Evolutionary conservation across 768 basidiomycete species (phyloP).

Genomic region (Lactarius pseudohatsudake): DNA sequence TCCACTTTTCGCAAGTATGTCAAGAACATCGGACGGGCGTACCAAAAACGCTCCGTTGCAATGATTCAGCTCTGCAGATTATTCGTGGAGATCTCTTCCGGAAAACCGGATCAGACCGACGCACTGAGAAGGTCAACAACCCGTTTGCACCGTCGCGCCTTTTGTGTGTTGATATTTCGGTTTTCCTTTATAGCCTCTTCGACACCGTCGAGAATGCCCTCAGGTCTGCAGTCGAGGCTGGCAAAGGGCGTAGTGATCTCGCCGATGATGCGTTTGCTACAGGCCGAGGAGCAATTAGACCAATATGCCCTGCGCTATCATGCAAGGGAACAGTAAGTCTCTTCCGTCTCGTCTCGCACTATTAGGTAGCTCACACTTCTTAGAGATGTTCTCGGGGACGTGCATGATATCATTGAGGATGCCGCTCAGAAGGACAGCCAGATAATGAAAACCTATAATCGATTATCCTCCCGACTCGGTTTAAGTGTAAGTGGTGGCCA

Average conservation of each 20-base stretch:
- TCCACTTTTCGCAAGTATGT: slow-evolving; percentile 25
- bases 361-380: background rate
- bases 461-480: slow-evolving; percentile 22
- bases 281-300: slow-evolving; percentile 23
- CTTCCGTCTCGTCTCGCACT: background rate
- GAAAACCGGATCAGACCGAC: slow-evolving; percentile 24
- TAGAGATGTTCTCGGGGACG: slow-evolving; percentile 23
- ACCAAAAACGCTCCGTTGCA: slow-evolving; percentile 25
- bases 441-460: slow-evolving; percentile 23
- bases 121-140: slow-evolving; percentile 20
- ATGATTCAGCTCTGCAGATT: slow-evolving; percentile 27
- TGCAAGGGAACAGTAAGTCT: slow-evolving; percentile 21
- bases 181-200: slow-evolving; percentile 15
- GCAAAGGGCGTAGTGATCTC: slow-evolving; percentile 18
- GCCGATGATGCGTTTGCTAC: slow-evolving; percentile 22
- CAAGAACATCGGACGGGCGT: slow-evolving; percentile 24
- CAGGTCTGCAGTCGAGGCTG: slow-evolving; percentile 19
- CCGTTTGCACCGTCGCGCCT: background rate
- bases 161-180: background rate
- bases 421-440: slow-evolving; percentile 25
- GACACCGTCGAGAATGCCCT: slow-evolving; percentile 24
- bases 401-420: slow-evolving; percentile 25
- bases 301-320: slow-evolving; percentile 19
- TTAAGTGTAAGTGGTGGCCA: slow-evolving; percentile 9
- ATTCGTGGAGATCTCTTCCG: slow-evolving; percentile 24